Percentiles rank a stretch among this genome's conserved stretches.
Conservation (phyloP, 2,329 filamentous ascomycete species). For the Fusarium pseudocircinatum region DNA sequence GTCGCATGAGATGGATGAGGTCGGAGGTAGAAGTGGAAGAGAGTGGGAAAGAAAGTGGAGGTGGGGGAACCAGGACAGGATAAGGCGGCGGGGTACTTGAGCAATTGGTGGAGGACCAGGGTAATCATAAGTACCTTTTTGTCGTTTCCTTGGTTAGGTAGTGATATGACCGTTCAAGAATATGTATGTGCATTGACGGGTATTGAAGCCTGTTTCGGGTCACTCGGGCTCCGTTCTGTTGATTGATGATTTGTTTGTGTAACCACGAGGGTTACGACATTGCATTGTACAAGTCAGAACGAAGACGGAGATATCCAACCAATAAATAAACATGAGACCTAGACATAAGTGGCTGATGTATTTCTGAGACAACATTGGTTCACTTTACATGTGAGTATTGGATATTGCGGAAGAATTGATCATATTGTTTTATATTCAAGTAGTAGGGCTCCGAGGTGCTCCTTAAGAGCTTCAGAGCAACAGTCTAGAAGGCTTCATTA, state of each 20-base stretch:
- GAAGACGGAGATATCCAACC: background rate
- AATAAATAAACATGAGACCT: background rate
- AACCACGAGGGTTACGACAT: background rate
- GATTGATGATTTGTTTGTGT: constrained; percentile 8
- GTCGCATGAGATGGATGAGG: constrained; percentile 28
- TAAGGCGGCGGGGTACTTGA: constrained; percentile 23
- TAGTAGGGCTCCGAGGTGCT: background rate
- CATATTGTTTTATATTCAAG: background rate
- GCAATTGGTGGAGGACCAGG: background rate
- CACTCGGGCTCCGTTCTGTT: background rate
- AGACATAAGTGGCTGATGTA: background rate
- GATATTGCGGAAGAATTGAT: background rate
- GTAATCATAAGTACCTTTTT: background rate
- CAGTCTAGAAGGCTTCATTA: background rate
- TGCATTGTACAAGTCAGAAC: background rate
- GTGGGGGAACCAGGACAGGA: background rate
- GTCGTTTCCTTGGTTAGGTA: background rate
- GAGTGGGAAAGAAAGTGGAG: background rate
- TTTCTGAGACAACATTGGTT: background rate
- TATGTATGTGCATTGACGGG: background rate
- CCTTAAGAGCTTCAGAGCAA: background rate
- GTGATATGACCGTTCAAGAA: constrained; percentile 3
- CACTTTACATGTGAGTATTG: background rate
- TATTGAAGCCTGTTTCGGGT: constrained; percentile 10
- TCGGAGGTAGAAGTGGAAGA: background rate